Evolutionary conservation across 805 yeast species (phyloP), one percentile per base, ranked within the genome.

Genomic region (Danielozyma ontarioensis): DNA sequence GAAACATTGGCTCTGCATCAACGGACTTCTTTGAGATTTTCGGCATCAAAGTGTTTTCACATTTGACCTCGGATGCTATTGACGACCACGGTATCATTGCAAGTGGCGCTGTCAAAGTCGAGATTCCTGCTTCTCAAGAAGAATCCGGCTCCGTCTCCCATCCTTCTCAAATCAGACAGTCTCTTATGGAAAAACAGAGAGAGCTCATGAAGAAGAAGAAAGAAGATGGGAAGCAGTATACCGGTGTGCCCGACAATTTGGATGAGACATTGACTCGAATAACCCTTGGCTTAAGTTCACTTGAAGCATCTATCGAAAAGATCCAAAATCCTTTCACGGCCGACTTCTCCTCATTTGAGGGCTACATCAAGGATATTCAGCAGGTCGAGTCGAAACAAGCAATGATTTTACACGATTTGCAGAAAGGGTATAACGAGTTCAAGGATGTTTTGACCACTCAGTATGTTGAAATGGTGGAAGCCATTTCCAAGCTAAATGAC

Each of bases 11-110:
- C 25, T 39, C 46, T 11, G 44, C 44, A 4, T 63, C 72, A 22
- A 50, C 46, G 24, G 90, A 83, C 50, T 70, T 71, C 17, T 80
- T 76, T 55, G 94, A 84, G 55, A 50, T 84, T 5, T 61, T 83
- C 43, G 71, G 72, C 49, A 55, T 83, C 45, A 70, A 74, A 27
- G 67, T 74, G 2, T 83, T 72, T 59, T 67, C 70, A 31, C 64
- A 67, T 23, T 64, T 82, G 16, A 61, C 75, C 4, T 66, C 65
- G 34, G 81, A 76, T 44, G 74, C 81, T 3, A 54, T 68, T 29
- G 79, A 76, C 35, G 80, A 78, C 40, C 79, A 78, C 44, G 78
- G 74, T 1, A 44, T 67, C 16, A 51, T 64, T 43, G 39, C 77
- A 19, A 68, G 65, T 35, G 62, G 74, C 11, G 50, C 67, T 13